Conservation (phyloP, 148 eudicot genomes). For the Rheum nobile region DNA sequence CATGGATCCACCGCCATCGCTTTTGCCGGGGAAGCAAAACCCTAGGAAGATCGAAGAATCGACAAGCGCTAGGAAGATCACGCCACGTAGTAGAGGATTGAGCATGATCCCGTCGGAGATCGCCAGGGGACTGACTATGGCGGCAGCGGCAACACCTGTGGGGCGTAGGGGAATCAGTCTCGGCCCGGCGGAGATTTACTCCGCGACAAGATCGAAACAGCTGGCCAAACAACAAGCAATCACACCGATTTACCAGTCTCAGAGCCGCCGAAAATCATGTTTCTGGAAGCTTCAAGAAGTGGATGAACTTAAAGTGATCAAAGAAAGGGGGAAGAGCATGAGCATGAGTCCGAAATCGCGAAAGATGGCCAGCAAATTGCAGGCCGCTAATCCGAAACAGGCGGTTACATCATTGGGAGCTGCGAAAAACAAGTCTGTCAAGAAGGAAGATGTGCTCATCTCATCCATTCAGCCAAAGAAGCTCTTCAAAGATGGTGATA, state of each 20-base stretch:
- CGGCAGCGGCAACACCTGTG: constrained; percentile 7
- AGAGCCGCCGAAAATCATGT: constrained; percentile 65
- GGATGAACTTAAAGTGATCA: constrained; percentile 56
- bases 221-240: constrained; percentile 26
- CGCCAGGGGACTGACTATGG: constrained; percentile 16
- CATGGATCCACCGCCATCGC: constrained; percentile 26
- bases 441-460: constrained; percentile 59
- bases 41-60: constrained; percentile 32
- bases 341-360: constrained; percentile 64
- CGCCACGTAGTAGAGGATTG: constrained; percentile 43
- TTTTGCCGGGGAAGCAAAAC: constrained; percentile 19
- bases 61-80: constrained; percentile 22
- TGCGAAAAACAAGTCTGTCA: constrained; percentile 36
- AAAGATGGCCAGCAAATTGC: constrained; percentile 23
- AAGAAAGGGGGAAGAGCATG: constrained; percentile 45
- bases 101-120: constrained; percentile 77
- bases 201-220: constrained; percentile 26
- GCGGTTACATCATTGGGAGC: constrained; percentile 56
- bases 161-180: constrained; percentile 48
- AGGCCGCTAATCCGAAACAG: constrained; percentile 21
- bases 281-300: constrained; percentile 73
- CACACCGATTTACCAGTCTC: constrained; percentile 45
- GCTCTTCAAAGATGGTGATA: constrained; percentile 63
- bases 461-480: constrained; percentile 75
- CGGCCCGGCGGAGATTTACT: constrained; percentile 52